Evolutionary conservation across 2,329 filamentous ascomycete genomes (phyloP), one percentile per base, ranked within the genome.

Genomic region (Trichoderma sp.): DNA sequence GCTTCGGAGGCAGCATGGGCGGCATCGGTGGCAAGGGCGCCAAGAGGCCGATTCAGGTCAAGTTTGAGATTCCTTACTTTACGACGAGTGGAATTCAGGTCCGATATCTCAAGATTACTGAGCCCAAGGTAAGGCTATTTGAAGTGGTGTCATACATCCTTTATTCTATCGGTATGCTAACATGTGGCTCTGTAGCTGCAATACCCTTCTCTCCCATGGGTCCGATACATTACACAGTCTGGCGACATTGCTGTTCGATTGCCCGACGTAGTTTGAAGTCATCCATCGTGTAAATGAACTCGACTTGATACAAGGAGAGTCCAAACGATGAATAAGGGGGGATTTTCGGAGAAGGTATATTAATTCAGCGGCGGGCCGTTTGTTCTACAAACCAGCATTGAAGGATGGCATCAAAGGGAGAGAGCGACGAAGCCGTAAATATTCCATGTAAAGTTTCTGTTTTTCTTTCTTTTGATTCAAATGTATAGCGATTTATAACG

Each of bases 41-140:
- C 65, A 99, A 98, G 84, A 83, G 95, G 71, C 95, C 95, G 0
- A 99, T 99, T 74, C 94, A 93, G 78, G 95, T 99, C 81, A 99
- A 99, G 82, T 99, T 99, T 77, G 95, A 99, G 82, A 99, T 99
- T 75, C 95, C 95, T n/a, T 99, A 99, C 80, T 99, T 99, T 77
- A 99, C 95, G n/a, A 99, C 96, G 3, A 96, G 91, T 80, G 95
- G 95, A 69, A 99, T 99, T 71, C 96, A 99, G 79, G 95, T 99
- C 73, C 88, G 95, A 74, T 99, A 99, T 78, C 80, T 99, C 77
- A 99, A 99, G 85, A 99, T 99, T 74, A 98, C 96, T 69, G 95
- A 99, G 80, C 95, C 95, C 54, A 99, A 99, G 92, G 94, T 97
- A 82, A 78, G 51, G 14, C 14, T 3, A 34, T 45, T 15, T 7